Base-by-base conservation (phyloP, 2,329 filamentous ascomycete species). In the Pseudocercospora macadamiae region DNA sequence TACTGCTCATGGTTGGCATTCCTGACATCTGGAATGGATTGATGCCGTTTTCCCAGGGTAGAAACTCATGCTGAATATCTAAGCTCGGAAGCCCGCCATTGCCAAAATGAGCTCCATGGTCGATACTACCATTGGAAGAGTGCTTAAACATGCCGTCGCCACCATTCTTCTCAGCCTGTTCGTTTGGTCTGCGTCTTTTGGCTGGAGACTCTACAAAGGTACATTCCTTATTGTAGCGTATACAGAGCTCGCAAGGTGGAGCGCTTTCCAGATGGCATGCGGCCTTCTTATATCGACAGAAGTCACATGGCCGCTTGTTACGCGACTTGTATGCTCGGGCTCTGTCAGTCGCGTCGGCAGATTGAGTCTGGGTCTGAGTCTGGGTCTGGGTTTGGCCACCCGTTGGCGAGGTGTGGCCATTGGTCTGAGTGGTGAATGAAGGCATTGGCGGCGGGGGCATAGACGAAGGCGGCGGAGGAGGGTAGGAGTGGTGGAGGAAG, bases 231-330 rank as follows among this genome's bases (percentile, higher is more conserved):
- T 72, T 72, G 60, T 78, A 76, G 7, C 75, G 70, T n/a, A 73
- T 67, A 56, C 78, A 80, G 7, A 78, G 66, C 53, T 76, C 74
- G 60, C 78, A 80, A 4, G 78, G 77, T 14, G 77, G 77, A 12
- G 69, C 62, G 7, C 61, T 66, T 21, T 79, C 76, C 42, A 79
- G 75, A 56, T 77, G 76, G 62, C 77, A 80, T 8, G 77, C 77
- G 1, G 77, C 75, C 63, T 79, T 77, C 57, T 78, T 74, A 16
- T 75, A 76, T 9, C 77, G 72, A 61, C 77, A 80, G 64, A 79
- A 79, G 63, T 80, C 77, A 66, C 78, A 80, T 3, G 78, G 77
- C 36, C 78, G 69, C 64, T 73, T 73, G 59, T 72, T 73, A 18
- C 72, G 67, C 51, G 70, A 72, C 65, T 74, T 74, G 68, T 74